Evolutionary conservation across 495 filamentous ascomycete species (phyloP).

Genomic region (Amniculicola lignicola): DNA sequence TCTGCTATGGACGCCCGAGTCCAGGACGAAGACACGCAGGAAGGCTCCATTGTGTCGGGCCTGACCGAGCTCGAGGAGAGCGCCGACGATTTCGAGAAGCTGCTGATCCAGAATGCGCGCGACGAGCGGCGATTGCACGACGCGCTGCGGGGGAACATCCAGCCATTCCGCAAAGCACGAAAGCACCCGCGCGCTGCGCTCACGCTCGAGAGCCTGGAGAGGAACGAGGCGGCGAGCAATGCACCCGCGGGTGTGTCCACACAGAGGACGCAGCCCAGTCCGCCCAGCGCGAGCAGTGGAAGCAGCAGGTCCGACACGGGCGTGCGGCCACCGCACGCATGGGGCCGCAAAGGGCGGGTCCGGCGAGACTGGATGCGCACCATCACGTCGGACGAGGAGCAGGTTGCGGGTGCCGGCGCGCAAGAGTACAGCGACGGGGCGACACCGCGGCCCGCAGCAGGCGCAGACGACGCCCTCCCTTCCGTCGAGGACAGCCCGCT

Average conservation of each 20-base stretch:
- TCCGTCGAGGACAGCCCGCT: conserved; percentile 48
- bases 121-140: conserved; percentile 38
- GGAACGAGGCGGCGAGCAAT: conserved; percentile 25
- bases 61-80: conserved; percentile 38
- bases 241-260: neutral
- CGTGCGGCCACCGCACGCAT: conserved; percentile 54
- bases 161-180: conserved; percentile 41
- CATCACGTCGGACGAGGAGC: conserved; percentile 37
- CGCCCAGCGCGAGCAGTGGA: conserved; percentile 21
- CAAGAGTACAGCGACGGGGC: conserved; percentile 27
- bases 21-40: conserved; percentile 34
- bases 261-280: conserved; percentile 12
- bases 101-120: conserved; percentile 37
- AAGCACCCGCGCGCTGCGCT: conserved; percentile 32
- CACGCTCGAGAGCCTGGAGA: conserved; percentile 36
- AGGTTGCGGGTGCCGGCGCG: conserved; percentile 34
- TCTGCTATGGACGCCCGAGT: conserved; percentile 21
- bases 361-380: conserved; percentile 54
- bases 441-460: conserved; percentile 17
- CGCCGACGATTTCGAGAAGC: conserved; percentile 40
- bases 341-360: conserved; percentile 55
- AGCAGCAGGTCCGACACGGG: conserved; percentile 48
- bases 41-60: conserved; percentile 32
- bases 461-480: conserved; percentile 46
- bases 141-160: conserved; percentile 30